Conservation (phyloP, 1,139 yeast genomes). For the Kluyveromyces marxianus region DNA sequence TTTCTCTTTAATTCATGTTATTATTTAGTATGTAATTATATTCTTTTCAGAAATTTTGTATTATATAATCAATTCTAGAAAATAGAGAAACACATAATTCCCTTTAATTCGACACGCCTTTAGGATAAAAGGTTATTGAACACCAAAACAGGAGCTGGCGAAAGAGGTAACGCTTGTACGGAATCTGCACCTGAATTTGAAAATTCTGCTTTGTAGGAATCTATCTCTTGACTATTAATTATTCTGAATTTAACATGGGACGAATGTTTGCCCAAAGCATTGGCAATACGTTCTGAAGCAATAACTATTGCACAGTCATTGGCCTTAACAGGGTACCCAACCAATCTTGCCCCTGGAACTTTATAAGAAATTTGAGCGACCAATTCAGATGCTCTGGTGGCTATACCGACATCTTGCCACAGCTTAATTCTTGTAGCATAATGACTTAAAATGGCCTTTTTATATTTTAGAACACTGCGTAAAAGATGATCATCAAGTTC, state of each 20-base stretch:
- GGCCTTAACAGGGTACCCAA: conserved; percentile 24
- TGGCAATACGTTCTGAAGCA: conserved; percentile 6
- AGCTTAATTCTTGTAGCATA: conserved; percentile 12
- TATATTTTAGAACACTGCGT: conserved; percentile 1
- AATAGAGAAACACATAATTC: no score
- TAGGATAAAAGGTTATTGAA: no score
- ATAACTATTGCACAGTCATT: conserved; percentile 17
- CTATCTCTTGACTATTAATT: conserved; percentile 1
- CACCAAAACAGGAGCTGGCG: background rate
- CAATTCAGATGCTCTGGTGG: conserved; percentile 16
- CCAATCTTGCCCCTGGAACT: conserved; percentile 18
- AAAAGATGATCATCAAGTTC: conserved; percentile 1
- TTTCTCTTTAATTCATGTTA: no score
- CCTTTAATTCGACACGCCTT: no score
- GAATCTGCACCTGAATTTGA: background rate
- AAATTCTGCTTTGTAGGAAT: background rate
- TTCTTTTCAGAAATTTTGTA: no score
- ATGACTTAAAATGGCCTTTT: conserved; percentile 9
- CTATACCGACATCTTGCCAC: conserved; percentile 12
- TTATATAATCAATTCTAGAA: no score
- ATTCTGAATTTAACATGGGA: no score
- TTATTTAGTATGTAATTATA: no score
- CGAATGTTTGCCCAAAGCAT: no score
- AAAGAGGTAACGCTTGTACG: background rate
- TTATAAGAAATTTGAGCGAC: conserved; percentile 19